Base-by-base conservation (phyloP, 1,284 basidiomycete species). In the Boletellus sp. region DNA sequence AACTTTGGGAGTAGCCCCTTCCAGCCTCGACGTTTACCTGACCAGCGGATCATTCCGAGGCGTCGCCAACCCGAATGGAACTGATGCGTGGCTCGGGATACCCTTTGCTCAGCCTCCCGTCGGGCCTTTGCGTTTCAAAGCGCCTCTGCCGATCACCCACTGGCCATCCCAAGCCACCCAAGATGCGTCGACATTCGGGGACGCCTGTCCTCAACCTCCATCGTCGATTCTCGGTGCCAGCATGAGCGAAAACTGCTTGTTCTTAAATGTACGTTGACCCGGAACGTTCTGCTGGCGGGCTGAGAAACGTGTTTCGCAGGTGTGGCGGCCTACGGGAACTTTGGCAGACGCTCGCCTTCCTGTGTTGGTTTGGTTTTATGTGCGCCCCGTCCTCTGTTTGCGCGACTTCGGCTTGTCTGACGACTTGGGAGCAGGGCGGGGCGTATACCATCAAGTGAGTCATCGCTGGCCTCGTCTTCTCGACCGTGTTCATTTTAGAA, bases 81-180 rank as follows among this genome's bases (percentile, higher is more conserved):
- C 73, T 5, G 77, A 80, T 8, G 52, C 53, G 14, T 82, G 77
- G 73, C 69, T 84, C 3, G 84, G 84, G 1, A 78, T 90, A 36
- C 85, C 82, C 0, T 89, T 77, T 52, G 84, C 81, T 14, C 66
- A 78, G 49, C 73, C 83, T 19, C 85, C 82, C 1, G 55, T 76
- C 5, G 79, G 79, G 0, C 23, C 52, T 5, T 64, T 80, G 17
- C 73, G 82, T 7, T 84, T 84, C 69, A 77, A 74, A 50, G 73
- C 78, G 21, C 85, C 87, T 2, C 64, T 76, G 0, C 65, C 80
- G 2, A 76, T 30, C n/a, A 14, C 60, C 8, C 58, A 56, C 8
- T 54, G 68, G 5, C 61, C 55, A 5, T 39, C 26, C 3, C 26
- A 27, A 5, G 62, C 51, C 0, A 49, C 78, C 3, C 63, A 70